phyloP scores from a whole-genome alignment of 495 filamentous ascomycete genomes.

The Glutinoglossum americanum region DNA sequence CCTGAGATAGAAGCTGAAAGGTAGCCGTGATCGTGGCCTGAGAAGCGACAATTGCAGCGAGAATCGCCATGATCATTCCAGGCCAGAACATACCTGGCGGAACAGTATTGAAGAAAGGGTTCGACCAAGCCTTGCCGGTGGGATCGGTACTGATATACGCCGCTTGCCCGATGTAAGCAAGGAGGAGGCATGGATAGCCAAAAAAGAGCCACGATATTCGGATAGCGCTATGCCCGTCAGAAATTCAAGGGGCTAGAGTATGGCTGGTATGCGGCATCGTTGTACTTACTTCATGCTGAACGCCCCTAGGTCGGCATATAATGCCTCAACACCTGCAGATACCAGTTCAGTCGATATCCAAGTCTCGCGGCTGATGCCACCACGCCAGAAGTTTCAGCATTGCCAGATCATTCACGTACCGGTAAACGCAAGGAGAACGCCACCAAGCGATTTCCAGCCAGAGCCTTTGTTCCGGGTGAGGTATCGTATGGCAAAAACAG shows the following conservation, averaged over 20 bases:
- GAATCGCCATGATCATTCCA: slow-evolving; percentile 38
- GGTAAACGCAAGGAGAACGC: slow-evolving; percentile 48
- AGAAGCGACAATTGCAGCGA: slow-evolving; percentile 53
- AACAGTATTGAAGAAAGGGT: slow-evolving; percentile 49
- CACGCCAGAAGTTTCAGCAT: neutral
- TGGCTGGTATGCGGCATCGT: slow-evolving; percentile 6
- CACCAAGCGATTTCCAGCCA: slow-evolving; percentile 47
- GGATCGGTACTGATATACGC: slow-evolving; percentile 43
- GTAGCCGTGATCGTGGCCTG: slow-evolving; percentile 61
- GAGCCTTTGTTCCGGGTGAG: slow-evolving; percentile 36
- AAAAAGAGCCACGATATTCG: slow-evolving; percentile 43
- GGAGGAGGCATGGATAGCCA: slow-evolving; percentile 42
- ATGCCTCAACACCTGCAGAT: slow-evolving; percentile 32
- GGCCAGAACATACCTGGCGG: slow-evolving; percentile 46
- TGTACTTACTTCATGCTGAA: slow-evolving; percentile 25
- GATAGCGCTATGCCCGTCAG: slow-evolving; percentile 22
- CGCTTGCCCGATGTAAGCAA: slow-evolving; percentile 55
- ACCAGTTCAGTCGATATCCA: neutral
- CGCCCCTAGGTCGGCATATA: slow-evolving; percentile 55
- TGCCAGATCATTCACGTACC: slow-evolving; percentile 16
- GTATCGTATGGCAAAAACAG: slow-evolving; percentile 38
- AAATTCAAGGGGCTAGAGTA: neutral
- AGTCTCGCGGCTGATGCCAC: neutral
- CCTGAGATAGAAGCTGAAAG: slow-evolving; percentile 48
- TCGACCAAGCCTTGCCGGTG: slow-evolving; percentile 29